Conservation (phyloP, 2,329 filamentous ascomycete genomes). For the Leptoxyphium fumago region DNA sequence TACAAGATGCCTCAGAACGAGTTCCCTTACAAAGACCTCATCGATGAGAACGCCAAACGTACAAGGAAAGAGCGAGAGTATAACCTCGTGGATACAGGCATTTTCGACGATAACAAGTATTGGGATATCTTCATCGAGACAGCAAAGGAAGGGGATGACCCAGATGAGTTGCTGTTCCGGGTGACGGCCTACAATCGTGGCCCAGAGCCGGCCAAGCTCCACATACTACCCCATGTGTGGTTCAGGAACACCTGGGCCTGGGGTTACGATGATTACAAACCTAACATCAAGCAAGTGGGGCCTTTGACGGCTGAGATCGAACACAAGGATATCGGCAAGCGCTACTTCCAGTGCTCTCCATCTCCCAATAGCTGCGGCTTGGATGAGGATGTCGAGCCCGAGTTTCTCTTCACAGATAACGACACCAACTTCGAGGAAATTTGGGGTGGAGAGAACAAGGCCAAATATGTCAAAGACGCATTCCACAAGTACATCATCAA, state of each 20-base stretch:
- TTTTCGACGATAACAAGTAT: slow-evolving; percentile 79
- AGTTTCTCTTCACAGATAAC: slow-evolving; percentile 87
- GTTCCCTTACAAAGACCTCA: slow-evolving; percentile 82
- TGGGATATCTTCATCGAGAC: slow-evolving; percentile 97
- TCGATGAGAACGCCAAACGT: slow-evolving; percentile 69
- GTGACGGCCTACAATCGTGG: slow-evolving; percentile 95
- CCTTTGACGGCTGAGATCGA: slow-evolving; percentile 60
- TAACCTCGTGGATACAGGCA: slow-evolving; percentile 76
- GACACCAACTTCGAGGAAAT: slow-evolving; percentile 74
- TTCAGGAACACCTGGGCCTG: slow-evolving; percentile 97
- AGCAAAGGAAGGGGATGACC: slow-evolving; percentile 82
- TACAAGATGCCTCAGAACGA: slow-evolving; percentile 92
- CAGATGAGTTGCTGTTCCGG: slow-evolving; percentile 83
- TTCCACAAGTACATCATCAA: slow-evolving; percentile 83
- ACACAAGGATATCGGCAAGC: slow-evolving; percentile 66
- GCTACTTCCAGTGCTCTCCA: slow-evolving; percentile 73
- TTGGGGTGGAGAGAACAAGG: slow-evolving; percentile 63
- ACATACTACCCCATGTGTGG: slow-evolving; percentile 91
- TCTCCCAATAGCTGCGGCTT: slow-evolving; percentile 71
- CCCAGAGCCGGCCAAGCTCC: slow-evolving; percentile 74
- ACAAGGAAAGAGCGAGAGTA: slow-evolving; percentile 71
- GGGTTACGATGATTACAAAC: slow-evolving; percentile 77
- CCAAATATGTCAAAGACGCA: slow-evolving; percentile 83
- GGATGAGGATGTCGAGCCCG: slow-evolving; percentile 69
- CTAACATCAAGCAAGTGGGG: slow-evolving; percentile 52